phyloP scores from a whole-genome alignment of 345 rosid genomes.

The Sonneratia alba region DNA sequence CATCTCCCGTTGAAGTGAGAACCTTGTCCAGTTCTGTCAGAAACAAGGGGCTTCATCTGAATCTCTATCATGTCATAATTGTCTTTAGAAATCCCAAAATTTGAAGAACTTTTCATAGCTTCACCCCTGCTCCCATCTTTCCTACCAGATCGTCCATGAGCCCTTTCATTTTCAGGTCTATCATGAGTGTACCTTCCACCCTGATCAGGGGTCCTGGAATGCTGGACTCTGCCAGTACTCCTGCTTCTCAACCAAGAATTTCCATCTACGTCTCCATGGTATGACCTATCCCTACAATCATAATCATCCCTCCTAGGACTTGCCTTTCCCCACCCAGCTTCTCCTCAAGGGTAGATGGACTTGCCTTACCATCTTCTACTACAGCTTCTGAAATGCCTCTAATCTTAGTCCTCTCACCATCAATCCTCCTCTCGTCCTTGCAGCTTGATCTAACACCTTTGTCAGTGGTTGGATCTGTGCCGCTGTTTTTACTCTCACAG shows the following conservation, averaged over 20 bases:
- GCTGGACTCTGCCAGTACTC: constrained; percentile 35
- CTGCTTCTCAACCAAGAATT: constrained; percentile 36
- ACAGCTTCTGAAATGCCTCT: constrained; percentile 38
- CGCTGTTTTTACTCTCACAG: constrained; percentile 43
- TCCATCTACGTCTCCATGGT: constrained; percentile 53
- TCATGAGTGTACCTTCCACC: constrained; percentile 79
- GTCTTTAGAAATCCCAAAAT: constrained; percentile 77
- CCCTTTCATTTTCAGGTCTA: constrained; percentile 81
- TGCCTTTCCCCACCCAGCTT: constrained; percentile 31
- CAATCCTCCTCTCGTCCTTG: constrained; percentile 57
- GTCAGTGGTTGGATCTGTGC: constrained; percentile 38
- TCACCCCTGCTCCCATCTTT: constrained; percentile 83
- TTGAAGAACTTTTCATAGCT: constrained; percentile 78
- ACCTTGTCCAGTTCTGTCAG: too few relatives aligned
- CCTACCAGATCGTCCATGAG: constrained; percentile 68
- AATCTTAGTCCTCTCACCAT: constrained; percentile 44
- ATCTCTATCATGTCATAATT: constrained; percentile 98
- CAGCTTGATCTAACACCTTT: constrained; percentile 44
- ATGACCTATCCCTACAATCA: constrained; percentile 43
- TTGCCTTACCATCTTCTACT: constrained; percentile 58
- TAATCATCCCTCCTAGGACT: constrained; percentile 39
- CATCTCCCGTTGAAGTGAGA: constrained; percentile 26
- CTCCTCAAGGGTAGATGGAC: constrained; percentile 47
- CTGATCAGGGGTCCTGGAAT: constrained; percentile 78
- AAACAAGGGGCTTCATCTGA: constrained; percentile 75